Evolutionary conservation across 371 early-diverging fungal genomes (phyloP).

Genomic region (Blastocladiella emersonii): DNA sequence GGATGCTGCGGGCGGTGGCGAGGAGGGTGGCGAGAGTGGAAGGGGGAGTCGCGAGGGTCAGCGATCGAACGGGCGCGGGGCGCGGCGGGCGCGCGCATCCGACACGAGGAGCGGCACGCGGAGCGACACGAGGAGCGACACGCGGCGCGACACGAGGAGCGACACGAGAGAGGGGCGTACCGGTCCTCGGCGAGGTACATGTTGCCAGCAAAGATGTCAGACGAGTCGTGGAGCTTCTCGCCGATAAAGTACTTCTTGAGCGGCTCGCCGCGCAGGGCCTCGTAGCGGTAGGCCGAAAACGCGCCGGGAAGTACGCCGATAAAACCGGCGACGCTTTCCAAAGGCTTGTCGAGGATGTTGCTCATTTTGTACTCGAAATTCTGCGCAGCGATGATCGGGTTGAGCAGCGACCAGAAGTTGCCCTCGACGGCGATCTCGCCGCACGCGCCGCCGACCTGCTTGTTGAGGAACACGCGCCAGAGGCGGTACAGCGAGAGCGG

Average conservation of each 20-base stretch:
- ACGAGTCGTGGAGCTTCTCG: conserved; percentile 33
- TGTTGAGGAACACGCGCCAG: conserved; percentile 46
- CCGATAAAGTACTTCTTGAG: conserved; percentile 50
- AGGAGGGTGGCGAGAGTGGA: not conserved
- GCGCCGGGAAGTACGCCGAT: conserved; percentile 68
- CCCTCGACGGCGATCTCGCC: conserved; percentile 55
- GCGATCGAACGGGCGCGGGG: too few species aligned
- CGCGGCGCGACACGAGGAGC: too few species aligned
- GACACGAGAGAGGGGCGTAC: too few species aligned
- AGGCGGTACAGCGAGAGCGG: conserved; percentile 45
- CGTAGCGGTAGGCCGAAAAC: conserved; percentile 52
- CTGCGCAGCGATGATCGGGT: conserved; percentile 79
- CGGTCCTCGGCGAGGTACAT: conserved; percentile 53
- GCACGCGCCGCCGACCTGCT: conserved; percentile 62
- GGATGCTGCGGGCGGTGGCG: conserved; percentile 35
- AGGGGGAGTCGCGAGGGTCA: too few species aligned
- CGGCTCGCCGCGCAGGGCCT: conserved; percentile 40
- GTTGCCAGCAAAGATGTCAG: conserved; percentile 43
- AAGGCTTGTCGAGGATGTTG: conserved; percentile 59
- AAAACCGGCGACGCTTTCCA: conserved; percentile 71
- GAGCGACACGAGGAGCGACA: too few species aligned
- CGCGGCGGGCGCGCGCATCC: too few species aligned
- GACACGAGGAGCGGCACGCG: too few species aligned
- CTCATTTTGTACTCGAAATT: conserved; percentile 73
- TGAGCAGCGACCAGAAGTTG: conserved; percentile 47